These are phyloP conservation scores for Tuber borchii DNA, from an alignment of 495 filamentous ascomycete species.

Conservation along the genomic window DNA sequence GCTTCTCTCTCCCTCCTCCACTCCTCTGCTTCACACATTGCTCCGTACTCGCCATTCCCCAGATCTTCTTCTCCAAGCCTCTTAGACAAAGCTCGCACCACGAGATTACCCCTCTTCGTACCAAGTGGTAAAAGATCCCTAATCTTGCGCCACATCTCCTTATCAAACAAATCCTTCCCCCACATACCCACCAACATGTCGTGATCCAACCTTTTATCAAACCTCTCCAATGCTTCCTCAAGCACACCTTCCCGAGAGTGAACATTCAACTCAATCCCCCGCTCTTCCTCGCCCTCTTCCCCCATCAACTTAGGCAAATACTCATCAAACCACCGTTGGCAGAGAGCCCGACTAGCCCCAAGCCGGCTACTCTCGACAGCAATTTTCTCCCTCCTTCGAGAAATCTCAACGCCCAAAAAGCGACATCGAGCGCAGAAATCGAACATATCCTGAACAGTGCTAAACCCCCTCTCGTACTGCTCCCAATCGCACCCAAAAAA, in stretches of 20 bases:
- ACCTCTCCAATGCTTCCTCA: conserved; percentile 31
- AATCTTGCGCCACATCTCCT: conserved; percentile 34
- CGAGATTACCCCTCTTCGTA: conserved; percentile 10
- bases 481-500: conserved; percentile 54
- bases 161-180: conserved; percentile 16
- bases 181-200: conserved; percentile 11
- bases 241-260: conserved; percentile 16
- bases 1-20: conserved; percentile 17
- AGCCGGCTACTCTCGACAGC: background rate
- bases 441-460: conserved; percentile 24
- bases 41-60: background rate
- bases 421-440: conserved; percentile 28
- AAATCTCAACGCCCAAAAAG: conserved; percentile 13
- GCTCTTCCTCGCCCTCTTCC: background rate
- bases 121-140: conserved; percentile 20
- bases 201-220: conserved; percentile 33
- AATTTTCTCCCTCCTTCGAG: conserved; percentile 12
- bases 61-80: conserved; percentile 15
- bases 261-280: background rate
- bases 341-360: conserved; percentile 21
- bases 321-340: conserved; percentile 22
- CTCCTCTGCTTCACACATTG: conserved; percentile 3
- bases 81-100: conserved; percentile 18
- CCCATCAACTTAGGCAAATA: conserved; percentile 15
- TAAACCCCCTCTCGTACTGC: conserved; percentile 35